Conservation (phyloP, 768 basidiomycete species). For the Strobilomyces echinocephalus region DNA sequence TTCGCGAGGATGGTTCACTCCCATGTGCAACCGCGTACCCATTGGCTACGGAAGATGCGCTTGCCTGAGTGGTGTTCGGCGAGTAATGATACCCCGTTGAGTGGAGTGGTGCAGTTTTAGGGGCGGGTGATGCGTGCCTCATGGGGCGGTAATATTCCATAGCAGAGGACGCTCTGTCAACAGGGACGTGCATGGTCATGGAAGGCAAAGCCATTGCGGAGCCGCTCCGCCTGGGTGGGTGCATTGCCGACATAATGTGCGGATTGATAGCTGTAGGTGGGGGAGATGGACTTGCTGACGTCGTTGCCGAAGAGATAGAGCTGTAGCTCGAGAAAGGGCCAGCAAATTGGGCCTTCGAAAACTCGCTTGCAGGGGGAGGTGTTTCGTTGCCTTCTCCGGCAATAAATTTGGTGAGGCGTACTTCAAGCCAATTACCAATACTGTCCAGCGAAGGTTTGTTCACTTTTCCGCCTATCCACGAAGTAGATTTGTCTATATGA, state of each 20-base stretch:
- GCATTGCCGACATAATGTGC: constrained; percentile 28
- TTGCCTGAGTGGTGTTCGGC: constrained; percentile 26
- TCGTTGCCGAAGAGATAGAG: constrained; percentile 78
- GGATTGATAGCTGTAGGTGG: constrained; percentile 50
- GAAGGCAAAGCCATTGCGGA: constrained; percentile 63
- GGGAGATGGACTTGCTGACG: constrained; percentile 74
- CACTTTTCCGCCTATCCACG: constrained; percentile 86
- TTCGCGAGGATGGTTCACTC: constrained; percentile 26
- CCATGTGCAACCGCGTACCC: constrained; percentile 35
- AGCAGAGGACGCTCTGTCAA: constrained; percentile 74
- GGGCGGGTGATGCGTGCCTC: constrained; percentile 50
- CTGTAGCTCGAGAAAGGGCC: constrained; percentile 94
- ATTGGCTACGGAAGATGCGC: constrained; percentile 30
- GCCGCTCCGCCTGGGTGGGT: constrained; percentile 55
- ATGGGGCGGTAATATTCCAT: constrained; percentile 60
- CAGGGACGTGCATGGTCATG: constrained; percentile 43
- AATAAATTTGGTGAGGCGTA: constrained; percentile 89
- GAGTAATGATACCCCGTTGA: constrained; percentile 28
- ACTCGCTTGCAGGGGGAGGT: constrained; percentile 33
- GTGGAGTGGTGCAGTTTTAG: constrained; percentile 50
- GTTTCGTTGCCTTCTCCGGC: constrained; percentile 77
- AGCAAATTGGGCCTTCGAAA: constrained; percentile 37
- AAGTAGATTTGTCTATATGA: constrained; percentile 68
- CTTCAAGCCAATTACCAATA: constrained; percentile 89
- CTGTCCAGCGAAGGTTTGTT: constrained; percentile 89